Conservation (phyloP, 345 rosid genomes). For the Abelmoschus esculentus region DNA sequence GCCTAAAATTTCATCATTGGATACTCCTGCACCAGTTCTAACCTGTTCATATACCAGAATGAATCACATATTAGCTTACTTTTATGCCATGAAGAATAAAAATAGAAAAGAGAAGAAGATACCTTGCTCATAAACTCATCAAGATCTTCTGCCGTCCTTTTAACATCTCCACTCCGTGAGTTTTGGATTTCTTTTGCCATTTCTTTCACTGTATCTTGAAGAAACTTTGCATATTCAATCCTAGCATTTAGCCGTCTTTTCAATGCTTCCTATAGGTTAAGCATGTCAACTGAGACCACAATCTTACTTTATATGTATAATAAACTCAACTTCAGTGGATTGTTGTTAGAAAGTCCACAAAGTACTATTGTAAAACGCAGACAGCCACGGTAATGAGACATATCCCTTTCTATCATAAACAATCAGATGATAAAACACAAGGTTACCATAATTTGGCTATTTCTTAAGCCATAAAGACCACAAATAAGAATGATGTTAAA, state of each 20-base stretch:
- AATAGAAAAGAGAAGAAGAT: not conserved
- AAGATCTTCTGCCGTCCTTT: conserved; percentile 92
- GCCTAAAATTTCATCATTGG: conserved; percentile 94
- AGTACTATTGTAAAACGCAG: not conserved
- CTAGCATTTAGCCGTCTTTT: conserved; percentile 87
- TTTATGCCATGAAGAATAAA: conserved; percentile 4
- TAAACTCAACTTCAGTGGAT: conserved; percentile 7
- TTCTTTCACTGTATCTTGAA: conserved; percentile 94
- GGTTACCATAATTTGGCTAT: not conserved
- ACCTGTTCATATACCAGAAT: conserved; percentile 45
- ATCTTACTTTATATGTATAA: not conserved
- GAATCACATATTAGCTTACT: conserved; percentile 1
- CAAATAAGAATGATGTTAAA: not conserved
- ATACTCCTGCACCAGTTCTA: conserved; percentile 78
- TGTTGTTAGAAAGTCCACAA: not conserved
- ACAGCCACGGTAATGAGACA: not conserved
- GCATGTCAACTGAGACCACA: conserved; percentile 13
- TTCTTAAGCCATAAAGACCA: not conserved
- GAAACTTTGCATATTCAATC: conserved; percentile 94
- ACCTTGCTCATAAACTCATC: conserved; percentile 89
- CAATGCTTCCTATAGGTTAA: conserved; percentile 61
- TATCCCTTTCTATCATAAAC: not conserved
- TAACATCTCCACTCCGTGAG: conserved; percentile 73
- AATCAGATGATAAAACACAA: not conserved
- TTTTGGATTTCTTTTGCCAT: conserved; percentile 97